Evolutionary conservation across 2,329 filamentous ascomycete genomes (phyloP).

Genomic region (Akanthomyces lecanii): DNA sequence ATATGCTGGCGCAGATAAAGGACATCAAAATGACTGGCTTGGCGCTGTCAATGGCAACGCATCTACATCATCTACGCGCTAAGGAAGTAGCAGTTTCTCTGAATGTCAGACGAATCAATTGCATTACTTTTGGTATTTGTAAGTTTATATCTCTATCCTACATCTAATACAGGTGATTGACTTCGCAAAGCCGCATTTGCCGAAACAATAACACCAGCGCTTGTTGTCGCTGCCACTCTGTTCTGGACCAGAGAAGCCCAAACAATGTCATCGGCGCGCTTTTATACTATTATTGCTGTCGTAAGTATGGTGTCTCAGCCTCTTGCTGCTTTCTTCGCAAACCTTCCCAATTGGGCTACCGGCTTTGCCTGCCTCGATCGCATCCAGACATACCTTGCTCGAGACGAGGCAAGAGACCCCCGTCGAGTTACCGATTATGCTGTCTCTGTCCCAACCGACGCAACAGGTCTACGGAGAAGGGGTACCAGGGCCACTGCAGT

Average conservation of each 20-base stretch:
- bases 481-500: not conserved
- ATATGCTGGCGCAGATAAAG: conserved; percentile 8
- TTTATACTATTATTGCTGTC: conserved; percentile 8
- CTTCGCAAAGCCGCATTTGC: not conserved
- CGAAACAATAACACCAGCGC: not conserved
- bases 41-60: not conserved
- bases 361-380: conserved; percentile 3
- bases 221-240: conserved; percentile 2
- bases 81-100: not conserved
- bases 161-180: not conserved
- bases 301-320: not conserved
- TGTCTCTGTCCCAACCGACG: not conserved
- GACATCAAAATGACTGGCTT: conserved; percentile 11
- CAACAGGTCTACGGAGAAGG: too few relatives aligned
- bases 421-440: not conserved
- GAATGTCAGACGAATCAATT: not conserved
- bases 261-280: not conserved
- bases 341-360: not conserved
- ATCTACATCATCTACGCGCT: not conserved
- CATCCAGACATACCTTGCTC: conserved; percentile 1
- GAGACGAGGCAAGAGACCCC: not conserved
- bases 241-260: conserved; percentile 9
- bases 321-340: not conserved
- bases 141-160: not conserved
- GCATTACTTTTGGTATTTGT: not conserved